These are phyloP conservation scores for Geoglossum glabrum DNA, from an alignment of 495 filamentous ascomycete genomes.

Conservation along the genomic window DNA sequence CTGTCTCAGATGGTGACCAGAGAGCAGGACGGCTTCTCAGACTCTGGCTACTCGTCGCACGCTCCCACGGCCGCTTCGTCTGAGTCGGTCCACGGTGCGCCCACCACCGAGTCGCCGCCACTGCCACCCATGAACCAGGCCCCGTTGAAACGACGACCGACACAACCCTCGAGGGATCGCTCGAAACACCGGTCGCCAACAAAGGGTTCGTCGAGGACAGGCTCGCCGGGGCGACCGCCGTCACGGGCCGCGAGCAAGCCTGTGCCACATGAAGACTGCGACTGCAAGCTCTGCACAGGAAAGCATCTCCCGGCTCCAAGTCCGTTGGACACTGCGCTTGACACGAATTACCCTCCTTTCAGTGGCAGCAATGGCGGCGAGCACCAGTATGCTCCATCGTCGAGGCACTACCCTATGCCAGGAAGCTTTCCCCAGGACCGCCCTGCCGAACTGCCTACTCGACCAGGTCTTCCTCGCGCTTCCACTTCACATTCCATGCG, in stretches of 20 bases:
- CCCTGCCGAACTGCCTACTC: not conserved
- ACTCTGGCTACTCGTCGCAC: conserved; percentile 6
- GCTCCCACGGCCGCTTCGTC: not conserved
- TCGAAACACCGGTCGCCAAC: not conserved
- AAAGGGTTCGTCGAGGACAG: not conserved
- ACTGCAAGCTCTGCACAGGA: not conserved
- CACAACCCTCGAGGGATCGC: not conserved
- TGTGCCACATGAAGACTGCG: not conserved
- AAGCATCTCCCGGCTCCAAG: not conserved
- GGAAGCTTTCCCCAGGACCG: not conserved
- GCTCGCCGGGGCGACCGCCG: not conserved
- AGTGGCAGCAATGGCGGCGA: not conserved
- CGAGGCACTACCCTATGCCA: not conserved
- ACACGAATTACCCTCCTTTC: not conserved
- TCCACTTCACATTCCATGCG: not conserved
- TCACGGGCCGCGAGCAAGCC: not conserved
- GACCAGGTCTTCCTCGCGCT: not conserved
- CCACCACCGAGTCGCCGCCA: not conserved
- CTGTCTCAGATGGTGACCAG: not conserved
- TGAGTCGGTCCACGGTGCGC: not conserved
- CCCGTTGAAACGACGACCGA: not conserved
- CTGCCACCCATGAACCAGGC: not conserved
- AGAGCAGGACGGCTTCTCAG: conserved; percentile 3
- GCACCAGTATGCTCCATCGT: not conserved
- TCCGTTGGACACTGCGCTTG: not conserved